Evolutionary conservation across 805 yeast species (phyloP).

Genomic region (Nakazawaea wyomingensis): DNA sequence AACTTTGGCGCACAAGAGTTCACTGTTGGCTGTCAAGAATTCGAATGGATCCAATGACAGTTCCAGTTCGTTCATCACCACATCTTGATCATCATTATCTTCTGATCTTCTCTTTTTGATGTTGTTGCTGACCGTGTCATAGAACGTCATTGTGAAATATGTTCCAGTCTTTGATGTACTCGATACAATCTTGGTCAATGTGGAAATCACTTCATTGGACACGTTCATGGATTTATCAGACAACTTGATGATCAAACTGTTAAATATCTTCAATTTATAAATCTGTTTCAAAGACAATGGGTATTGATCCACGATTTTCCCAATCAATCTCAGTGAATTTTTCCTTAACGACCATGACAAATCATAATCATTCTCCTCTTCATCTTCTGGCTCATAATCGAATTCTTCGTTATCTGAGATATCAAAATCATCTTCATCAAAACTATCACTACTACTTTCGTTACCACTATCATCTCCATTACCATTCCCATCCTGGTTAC

Average conservation of each 20-base stretch:
- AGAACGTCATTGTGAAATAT: conserved; percentile 24
- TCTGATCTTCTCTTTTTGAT: conserved; percentile 16
- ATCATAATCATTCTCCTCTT: conserved; percentile 35
- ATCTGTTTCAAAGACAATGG: conserved; percentile 32
- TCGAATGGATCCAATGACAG: conserved; percentile 23
- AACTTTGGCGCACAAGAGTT: conserved; percentile 18
- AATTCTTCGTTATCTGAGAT: conserved; percentile 26
- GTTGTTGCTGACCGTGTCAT: conserved; percentile 19
- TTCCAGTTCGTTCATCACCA: conserved; percentile 21
- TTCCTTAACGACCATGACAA: conserved; percentile 61
- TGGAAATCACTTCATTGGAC: conserved; percentile 40
- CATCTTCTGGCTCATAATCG: conserved; percentile 35
- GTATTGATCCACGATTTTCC: conserved; percentile 30
- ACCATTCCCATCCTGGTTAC: conserved; percentile 15
- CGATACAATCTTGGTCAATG: conserved; percentile 37
- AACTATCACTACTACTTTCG: conserved; percentile 28
- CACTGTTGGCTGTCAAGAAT: conserved; percentile 12
- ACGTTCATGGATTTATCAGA: conserved; percentile 46
- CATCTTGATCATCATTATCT: neutral
- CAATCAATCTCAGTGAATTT: conserved; percentile 39
- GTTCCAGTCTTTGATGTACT: conserved; percentile 25
- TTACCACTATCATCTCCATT: conserved; percentile 22
- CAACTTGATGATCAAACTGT: conserved; percentile 28
- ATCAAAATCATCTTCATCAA: conserved; percentile 32
- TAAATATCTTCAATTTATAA: conserved; percentile 25